phyloP scores from a whole-genome alignment of 2,329 filamentous ascomycete genomes.

The Colletotrichum camelliae region DNA sequence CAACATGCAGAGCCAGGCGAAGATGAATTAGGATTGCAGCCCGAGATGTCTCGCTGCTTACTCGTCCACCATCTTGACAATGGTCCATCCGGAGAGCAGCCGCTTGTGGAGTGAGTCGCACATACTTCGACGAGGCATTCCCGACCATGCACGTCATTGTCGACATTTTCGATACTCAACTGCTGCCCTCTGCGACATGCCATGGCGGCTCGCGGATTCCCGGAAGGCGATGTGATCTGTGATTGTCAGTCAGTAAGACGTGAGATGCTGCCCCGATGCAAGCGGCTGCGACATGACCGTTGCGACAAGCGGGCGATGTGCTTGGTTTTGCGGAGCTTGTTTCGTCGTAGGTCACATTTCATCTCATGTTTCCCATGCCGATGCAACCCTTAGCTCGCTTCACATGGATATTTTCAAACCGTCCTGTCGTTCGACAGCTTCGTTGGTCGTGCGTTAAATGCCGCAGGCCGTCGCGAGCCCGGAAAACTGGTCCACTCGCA shows the following conservation, averaged over 20 bases:
- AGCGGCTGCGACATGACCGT: neutral
- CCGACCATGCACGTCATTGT: neutral
- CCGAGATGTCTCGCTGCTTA: neutral
- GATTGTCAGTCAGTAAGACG: neutral
- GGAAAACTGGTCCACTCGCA: neutral
- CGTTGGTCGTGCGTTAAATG: slow-evolving; percentile 21
- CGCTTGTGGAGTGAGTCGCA: neutral
- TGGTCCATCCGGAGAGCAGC: neutral
- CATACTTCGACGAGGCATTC: neutral
- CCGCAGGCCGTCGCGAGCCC: slow-evolving; percentile 12
- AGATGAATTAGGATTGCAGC: neutral
- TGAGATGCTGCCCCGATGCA: neutral
- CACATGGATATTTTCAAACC: slow-evolving; percentile 17
- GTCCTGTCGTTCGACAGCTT: slow-evolving; percentile 20
- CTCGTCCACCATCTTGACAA: neutral
- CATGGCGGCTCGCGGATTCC: neutral
- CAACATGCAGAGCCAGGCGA: neutral
- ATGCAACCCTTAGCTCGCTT: slow-evolving; percentile 14
- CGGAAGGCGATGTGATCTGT: neutral
- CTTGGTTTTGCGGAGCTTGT: slow-evolving; percentile 5
- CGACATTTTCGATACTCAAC: neutral
- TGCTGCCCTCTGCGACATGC: neutral
- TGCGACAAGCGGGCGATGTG: neutral
- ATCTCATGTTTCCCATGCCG: slow-evolving; percentile 10
- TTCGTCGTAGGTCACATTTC: slow-evolving; percentile 13